phyloP scores from a whole-genome alignment of 352 stramenopile genomes.

The Globisporangium uncinulatum region DNA sequence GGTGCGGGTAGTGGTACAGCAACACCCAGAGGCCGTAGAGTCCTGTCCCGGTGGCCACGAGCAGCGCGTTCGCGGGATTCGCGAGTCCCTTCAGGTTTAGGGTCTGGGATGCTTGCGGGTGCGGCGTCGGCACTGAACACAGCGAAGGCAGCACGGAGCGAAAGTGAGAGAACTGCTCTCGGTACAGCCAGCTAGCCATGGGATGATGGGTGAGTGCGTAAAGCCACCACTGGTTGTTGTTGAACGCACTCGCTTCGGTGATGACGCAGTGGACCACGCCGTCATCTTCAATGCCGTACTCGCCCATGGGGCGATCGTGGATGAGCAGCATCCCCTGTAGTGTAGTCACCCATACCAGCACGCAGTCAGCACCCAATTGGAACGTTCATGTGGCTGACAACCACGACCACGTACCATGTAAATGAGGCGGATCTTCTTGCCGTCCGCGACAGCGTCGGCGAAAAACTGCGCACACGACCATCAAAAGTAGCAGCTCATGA shows the following conservation, averaged over 20 bases:
- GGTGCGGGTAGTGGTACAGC: conserved; percentile 74
- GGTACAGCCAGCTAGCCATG: conserved; percentile 3
- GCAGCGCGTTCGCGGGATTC: conserved; percentile 50
- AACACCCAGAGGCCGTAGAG: conserved; percentile 75
- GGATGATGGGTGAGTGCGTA: neutral
- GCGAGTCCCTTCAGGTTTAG: conserved; percentile 47
- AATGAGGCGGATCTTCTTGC: conserved; percentile 67
- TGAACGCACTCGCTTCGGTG: conserved; percentile 54
- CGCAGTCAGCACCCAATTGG: neutral
- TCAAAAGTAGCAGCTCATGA: neutral
- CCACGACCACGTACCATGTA: conserved; percentile 44
- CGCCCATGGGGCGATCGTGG: conserved; percentile 53
- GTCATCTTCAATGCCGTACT: conserved; percentile 72
- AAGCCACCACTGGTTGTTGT: neutral
- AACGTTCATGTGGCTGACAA: neutral
- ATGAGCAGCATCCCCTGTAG: conserved; percentile 65
- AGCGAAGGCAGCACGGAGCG: conserved; percentile 3
- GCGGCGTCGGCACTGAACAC: conserved; percentile 25
- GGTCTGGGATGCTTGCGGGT: conserved; percentile 34
- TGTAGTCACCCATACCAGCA: neutral
- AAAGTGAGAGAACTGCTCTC: conserved; percentile 7
- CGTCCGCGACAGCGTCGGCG: conserved; percentile 33
- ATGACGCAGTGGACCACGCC: conserved; percentile 74
- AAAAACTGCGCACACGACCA: conserved; percentile 42
- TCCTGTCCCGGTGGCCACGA: conserved; percentile 54